Base-by-base conservation (phyloP, 352 stramenopile genomes). In the Phytophthora ramorum region DNA sequence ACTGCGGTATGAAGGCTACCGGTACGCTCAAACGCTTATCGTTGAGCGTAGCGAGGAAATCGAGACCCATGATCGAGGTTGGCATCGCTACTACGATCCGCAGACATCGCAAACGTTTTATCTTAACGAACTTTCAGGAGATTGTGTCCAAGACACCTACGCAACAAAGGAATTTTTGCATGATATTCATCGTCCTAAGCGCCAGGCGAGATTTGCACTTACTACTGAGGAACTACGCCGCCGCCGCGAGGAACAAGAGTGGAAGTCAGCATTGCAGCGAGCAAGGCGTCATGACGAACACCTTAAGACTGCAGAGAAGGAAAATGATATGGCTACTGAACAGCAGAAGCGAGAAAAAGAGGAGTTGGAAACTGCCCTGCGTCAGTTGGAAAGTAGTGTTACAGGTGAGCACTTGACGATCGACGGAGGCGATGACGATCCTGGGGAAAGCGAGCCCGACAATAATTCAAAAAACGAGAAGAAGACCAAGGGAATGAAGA, bases 221-320 rank as follows among this genome's bases (percentile, higher is more conserved):
- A 76, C 66, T 4, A 80, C 67, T 16, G 78, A 85, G 19, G 77
- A 87, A 48, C 53, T 90, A 14, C 65, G 75, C 19, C 76, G 70
- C 2, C 75, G 69, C n/a, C 69, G 73, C 12, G 86, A 92, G 54
- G 81, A 91, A 13, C 71, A 80, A 47, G 83, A 90, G 48, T 94
- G 86, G 86, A 86, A 80, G 35, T 58, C 79, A 17, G 72, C 81
- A 24, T 64, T 93, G 14, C 64, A 86, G 59, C 76, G 85, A 14
- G 69, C 74, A 12, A 62, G 79, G 0, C 57, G 75, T 30, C 79
- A 72, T 9, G 83, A 92, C 3, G 53, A 78, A 16, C 51, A 73
- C 0, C 30, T 73, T 9, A 64, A 72, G 40, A 71, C 76, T 37
- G 32, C 71, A 16, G 45, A 63, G 13, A 34, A 75, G 22, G 45